Evolutionary conservation across 2,329 filamentous ascomycete species (phyloP).

Genomic region (Grosmannia penicillata): DNA sequence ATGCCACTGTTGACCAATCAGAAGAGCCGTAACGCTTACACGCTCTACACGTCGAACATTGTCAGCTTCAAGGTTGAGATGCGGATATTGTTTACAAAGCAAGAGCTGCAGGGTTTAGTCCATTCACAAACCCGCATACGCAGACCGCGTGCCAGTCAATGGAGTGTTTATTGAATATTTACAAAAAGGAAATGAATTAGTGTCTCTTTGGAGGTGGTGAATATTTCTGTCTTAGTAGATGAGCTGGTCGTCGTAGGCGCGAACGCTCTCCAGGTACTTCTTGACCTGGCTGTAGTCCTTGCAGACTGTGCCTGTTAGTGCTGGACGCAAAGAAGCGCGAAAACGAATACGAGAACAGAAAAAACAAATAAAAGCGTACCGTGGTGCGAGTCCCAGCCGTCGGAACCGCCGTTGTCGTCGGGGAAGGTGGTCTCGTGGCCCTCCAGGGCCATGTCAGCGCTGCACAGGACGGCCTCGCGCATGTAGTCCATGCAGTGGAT

Average conservation of each 20-base stretch:
- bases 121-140: too few species aligned
- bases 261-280: constrained; percentile 26
- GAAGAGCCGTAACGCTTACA: too few species aligned
- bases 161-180: background rate
- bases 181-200: background rate
- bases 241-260: constrained; percentile 27
- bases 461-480: constrained; percentile 30
- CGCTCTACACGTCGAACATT: too few species aligned
- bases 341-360: background rate
- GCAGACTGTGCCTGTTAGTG: constrained; percentile 19
- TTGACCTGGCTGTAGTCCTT: constrained; percentile 26
- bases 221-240: constrained; percentile 25
- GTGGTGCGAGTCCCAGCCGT: constrained; percentile 32
- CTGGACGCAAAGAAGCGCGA: too few species aligned
- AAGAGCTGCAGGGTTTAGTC: too few species aligned
- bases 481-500: constrained; percentile 34
- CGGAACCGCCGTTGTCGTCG: constrained; percentile 28
- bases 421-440: constrained; percentile 30
- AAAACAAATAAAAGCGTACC: constrained; percentile 14
- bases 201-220: too few species aligned
- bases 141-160: too few species aligned
- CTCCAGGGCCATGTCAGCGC: constrained; percentile 29
- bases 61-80: too few species aligned
- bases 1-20: too few species aligned
- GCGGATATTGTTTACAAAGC: too few species aligned